A percentile compares a stretch with the other conserved stretches of the same genome.
These are phyloP conservation scores for Microbotryum violaceum DNA, from an alignment of 1,284 basidiomycete genomes.

Conservation along the genomic window DNA sequence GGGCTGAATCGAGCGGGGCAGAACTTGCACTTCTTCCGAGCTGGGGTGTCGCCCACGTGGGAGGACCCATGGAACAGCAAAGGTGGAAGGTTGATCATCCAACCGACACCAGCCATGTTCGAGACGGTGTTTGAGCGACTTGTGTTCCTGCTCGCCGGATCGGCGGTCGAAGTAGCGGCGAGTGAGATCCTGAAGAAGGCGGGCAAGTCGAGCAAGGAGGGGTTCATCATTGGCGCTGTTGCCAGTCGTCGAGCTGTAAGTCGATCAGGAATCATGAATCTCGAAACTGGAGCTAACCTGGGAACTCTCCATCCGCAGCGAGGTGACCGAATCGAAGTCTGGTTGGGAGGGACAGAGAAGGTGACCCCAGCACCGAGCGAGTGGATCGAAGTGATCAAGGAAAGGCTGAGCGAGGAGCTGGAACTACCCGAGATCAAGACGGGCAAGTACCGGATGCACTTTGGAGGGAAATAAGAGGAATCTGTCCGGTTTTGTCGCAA, in stretches of 20 bases:
- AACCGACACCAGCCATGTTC: conserved; percentile 16
- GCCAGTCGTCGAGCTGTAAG: conserved; percentile 23
- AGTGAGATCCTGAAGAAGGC: conserved; percentile 11
- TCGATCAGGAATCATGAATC: not conserved
- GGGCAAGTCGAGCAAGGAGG: conserved; percentile 12
- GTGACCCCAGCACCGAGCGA: conserved; percentile 15
- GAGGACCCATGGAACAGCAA: conserved; percentile 33
- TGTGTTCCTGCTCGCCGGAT: conserved; percentile 25
- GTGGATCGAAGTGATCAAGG: conserved; percentile 27
- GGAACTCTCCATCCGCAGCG: not conserved
- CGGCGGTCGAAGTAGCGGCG: conserved; percentile 21
- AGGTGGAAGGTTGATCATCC: conserved; percentile 30
- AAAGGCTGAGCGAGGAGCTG: conserved; percentile 23
- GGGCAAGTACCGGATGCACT: conserved; percentile 30
- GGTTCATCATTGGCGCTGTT: conserved; percentile 26
- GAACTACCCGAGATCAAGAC: conserved; percentile 23
- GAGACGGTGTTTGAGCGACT: conserved; percentile 28
- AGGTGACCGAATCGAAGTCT: conserved; percentile 32
- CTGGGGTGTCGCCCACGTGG: conserved; percentile 29
- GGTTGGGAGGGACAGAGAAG: conserved; percentile 25
- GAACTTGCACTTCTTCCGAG: conserved; percentile 31
- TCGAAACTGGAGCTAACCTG: too few relatives aligned
- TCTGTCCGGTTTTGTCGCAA: too few relatives aligned
- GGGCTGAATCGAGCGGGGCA: conserved; percentile 25
- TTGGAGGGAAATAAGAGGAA: conserved; percentile 2